A percentile compares a stretch with the other conserved stretches of the same genome.
phyloP scores from a whole-genome alignment of 306 rosid species.

The Vicia sativa region DNA sequence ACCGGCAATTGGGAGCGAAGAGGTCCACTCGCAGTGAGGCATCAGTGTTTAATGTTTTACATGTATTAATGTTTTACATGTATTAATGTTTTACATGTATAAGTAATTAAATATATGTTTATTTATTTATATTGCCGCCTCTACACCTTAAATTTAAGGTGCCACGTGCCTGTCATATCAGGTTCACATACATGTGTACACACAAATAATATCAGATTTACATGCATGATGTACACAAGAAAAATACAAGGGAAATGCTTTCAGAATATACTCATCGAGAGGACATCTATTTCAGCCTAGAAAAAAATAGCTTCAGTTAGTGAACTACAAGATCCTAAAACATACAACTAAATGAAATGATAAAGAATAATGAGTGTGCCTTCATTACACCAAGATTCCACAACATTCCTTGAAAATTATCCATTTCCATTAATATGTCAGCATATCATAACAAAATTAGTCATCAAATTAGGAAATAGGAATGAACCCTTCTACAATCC shows the following conservation, averaged over 20 bases:
- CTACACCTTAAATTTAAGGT: not conserved
- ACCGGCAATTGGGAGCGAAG: not conserved
- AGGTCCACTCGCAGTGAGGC: not conserved
- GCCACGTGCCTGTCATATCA: not conserved
- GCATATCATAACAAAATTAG: constrained; percentile 25
- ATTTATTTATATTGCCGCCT: not conserved
- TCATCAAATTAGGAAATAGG: constrained; percentile 5
- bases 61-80: not conserved
- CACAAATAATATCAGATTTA: not conserved
- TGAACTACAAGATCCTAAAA: not conserved
- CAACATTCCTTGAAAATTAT: constrained; percentile 3
- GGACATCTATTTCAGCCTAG: not conserved
- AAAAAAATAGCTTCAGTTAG: not conserved
- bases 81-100: not conserved
- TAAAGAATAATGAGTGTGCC: not conserved
- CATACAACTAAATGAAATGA: not conserved
- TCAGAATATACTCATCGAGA: not conserved
- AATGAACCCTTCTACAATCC: not conserved
- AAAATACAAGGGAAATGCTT: not conserved
- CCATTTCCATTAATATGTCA: not conserved
- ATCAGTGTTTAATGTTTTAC: not conserved
- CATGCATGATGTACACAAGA: not conserved
- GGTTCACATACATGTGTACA: not conserved
- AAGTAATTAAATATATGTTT: not conserved
- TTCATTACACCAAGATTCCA: not conserved